Percentiles rank a stretch among this genome's conserved stretches.
These are phyloP conservation scores for Orbilia blumenaviensis DNA, from an alignment of 2,329 filamentous ascomycete genomes.

Conservation along the genomic window DNA sequence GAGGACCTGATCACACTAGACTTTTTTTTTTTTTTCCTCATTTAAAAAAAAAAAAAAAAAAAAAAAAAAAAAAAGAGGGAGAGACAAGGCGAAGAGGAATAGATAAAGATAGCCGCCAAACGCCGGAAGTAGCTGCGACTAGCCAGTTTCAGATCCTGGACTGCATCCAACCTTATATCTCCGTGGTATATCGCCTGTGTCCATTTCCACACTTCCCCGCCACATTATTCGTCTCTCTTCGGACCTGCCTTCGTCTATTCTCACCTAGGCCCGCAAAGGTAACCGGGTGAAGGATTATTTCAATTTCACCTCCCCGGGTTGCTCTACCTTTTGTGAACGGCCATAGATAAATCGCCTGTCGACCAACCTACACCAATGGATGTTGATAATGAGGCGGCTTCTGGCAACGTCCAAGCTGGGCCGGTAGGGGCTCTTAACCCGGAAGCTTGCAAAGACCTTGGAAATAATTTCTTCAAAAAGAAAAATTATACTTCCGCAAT, in stretches of 20 bases:
- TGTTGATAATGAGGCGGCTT: conserved; percentile 9
- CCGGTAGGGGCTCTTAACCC: conserved; percentile 71
- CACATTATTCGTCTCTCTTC: background rate
- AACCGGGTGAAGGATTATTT: background rate
- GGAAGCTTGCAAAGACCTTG: conserved; percentile 88
- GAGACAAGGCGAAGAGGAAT: background rate
- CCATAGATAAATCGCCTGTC: conserved; percentile 29
- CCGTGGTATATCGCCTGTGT: conserved; percentile 11
- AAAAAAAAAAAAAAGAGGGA: background rate
- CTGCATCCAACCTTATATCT: background rate
- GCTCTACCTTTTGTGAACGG: background rate
- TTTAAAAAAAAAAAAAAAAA: background rate
- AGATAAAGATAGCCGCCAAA: conserved; percentile 13
- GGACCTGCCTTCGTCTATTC: background rate
- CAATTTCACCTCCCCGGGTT: background rate
- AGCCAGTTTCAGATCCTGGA: background rate
- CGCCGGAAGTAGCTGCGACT: background rate
- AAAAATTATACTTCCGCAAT: conserved; percentile 88
- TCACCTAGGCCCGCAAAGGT: background rate
- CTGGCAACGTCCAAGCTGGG: background rate
- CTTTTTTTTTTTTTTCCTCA: too few relatives aligned
- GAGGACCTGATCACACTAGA: background rate
- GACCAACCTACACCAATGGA: conserved; percentile 32
- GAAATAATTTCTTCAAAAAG: conserved; percentile 97
- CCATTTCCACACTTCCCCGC: conserved; percentile 1